Evolutionary conservation across 331 rosid genomes (phyloP), one percentile per base, ranked within the genome.

Genomic region (Saraca asoca): DNA sequence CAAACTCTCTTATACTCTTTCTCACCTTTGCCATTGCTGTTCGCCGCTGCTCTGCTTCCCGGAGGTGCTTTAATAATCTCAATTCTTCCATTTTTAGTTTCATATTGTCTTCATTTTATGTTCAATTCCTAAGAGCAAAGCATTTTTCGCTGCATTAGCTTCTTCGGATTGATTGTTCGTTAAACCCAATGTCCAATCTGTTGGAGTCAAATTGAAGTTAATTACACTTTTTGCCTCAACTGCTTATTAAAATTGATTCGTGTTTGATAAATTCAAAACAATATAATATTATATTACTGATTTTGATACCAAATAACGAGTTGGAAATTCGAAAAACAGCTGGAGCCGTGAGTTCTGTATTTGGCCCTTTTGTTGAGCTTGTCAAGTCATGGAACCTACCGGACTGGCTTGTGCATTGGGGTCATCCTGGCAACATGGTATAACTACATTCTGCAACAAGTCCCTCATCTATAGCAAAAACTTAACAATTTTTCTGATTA

Each of bases 371-470:
- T 46, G 98, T 80, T 33, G 95, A 89, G 84, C 75, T 90, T 52
- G 85, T 87, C 44, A 84, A 87, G 62, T 79, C 95, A 12, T 84
- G 33, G 75, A 81, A 74, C 70, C 94, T 93, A 51, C 98, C 95
- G 1, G 94, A 81, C 3, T 93, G 95, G 98, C 91, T 93, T 2
- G 88, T 92, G 56, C 98, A 92, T 71, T 92, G 96, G 96, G 98
- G 98, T 70, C 98, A 92, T 74, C 98, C 98, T 15, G 96, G 85
- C 38, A 93, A 90, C 83, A 90, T 89, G 98, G 96, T 85, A 72
- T 15, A 6, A 41, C 71, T 33, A 17, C 15, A 19, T 18, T 0
- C 54, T 63, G 56, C 39, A 5, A 13, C 12, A 33, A 7, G 7
- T 24, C 16, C 9, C 37, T 20, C n/a, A 31, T 20, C 20, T 5